phyloP scores from a whole-genome alignment of 768 basidiomycete species.

The Panus rudis region DNA sequence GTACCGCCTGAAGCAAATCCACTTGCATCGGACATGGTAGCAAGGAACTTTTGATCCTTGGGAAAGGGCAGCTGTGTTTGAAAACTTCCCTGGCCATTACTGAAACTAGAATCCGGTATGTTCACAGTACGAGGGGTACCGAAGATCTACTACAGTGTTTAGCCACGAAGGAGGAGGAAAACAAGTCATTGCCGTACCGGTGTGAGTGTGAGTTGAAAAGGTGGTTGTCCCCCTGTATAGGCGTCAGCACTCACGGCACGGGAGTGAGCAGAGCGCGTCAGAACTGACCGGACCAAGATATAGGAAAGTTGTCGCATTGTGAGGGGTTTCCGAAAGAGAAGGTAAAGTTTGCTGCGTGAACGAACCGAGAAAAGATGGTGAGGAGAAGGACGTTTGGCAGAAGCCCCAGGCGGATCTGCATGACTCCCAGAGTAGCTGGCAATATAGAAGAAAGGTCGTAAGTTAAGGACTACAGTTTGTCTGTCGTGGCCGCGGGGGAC shows the following conservation, averaged over 20 bases:
- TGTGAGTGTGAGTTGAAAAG: constrained; percentile 40
- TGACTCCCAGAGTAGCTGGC: constrained; percentile 1
- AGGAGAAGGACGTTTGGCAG: constrained; percentile 17
- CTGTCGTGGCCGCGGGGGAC: not conserved
- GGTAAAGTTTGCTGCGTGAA: constrained; percentile 29
- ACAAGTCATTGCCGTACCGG: constrained; percentile 35
- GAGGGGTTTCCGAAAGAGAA: constrained; percentile 48
- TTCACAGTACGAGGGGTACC: constrained; percentile 45
- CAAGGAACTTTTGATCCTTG: constrained; percentile 34
- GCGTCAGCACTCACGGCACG: constrained; percentile 5
- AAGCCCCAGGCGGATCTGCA: constrained; percentile 15
- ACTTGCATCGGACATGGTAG: constrained; percentile 66
- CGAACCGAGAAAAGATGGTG: constrained; percentile 11
- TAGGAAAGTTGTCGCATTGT: constrained; percentile 52
- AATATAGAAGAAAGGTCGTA: not conserved
- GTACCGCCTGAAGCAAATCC: constrained; percentile 65
- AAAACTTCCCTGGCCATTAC: constrained; percentile 47
- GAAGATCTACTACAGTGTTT: constrained; percentile 34
- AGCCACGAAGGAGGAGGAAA: constrained; percentile 7
- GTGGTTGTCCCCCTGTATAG: constrained; percentile 46
- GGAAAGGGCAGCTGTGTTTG: constrained; percentile 37
- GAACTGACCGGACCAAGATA: constrained; percentile 55
- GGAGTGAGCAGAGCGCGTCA: not conserved
- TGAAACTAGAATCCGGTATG: constrained; percentile 49
- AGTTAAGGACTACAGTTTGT: not conserved